Percentiles rank a stretch among this genome's conserved stretches.
These are phyloP conservation scores for Hymenoscyphus repandus DNA, from an alignment of 2,329 filamentous ascomycete species.

Conservation along the genomic window DNA sequence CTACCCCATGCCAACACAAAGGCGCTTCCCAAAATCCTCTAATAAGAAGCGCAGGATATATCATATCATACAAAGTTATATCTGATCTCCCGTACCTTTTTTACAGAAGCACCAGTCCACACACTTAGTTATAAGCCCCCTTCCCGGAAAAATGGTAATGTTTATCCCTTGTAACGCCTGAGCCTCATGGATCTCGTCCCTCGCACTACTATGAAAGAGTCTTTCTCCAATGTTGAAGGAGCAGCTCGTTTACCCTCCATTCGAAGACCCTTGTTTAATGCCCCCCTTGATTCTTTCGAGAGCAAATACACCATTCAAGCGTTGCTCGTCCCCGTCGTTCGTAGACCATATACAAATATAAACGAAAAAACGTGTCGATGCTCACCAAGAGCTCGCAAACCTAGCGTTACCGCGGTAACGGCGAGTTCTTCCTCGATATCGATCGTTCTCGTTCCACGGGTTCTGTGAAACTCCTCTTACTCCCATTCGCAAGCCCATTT, in stretches of 20 bases:
- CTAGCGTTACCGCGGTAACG: conserved; percentile 18
- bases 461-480: conserved; percentile 26
- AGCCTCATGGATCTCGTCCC: background rate
- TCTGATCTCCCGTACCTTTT: conserved; percentile 5
- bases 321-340: conserved; percentile 14
- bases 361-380: conserved; percentile 4
- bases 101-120: conserved; percentile 13
- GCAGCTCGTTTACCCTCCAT: too few species aligned
- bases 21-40: conserved; percentile 5
- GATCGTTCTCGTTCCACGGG: conserved; percentile 18
- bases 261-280: too few species aligned
- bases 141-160: conserved; percentile 4
- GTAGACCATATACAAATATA: conserved; percentile 22
- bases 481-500: conserved; percentile 31
- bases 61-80: conserved; percentile 22
- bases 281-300: too few species aligned
- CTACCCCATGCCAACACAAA: too few species aligned
- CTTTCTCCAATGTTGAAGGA: conserved; percentile 5
- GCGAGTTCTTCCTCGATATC: conserved; percentile 18
- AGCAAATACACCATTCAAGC: conserved; percentile 8
- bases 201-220: conserved; percentile 18
- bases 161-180: too few species aligned
- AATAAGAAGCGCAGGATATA: background rate
- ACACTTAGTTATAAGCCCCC: conserved; percentile 9
- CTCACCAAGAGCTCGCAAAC: background rate